Conservation (phyloP, 768 basidiomycete genomes). For the Pulveroboletus sp. region DNA sequence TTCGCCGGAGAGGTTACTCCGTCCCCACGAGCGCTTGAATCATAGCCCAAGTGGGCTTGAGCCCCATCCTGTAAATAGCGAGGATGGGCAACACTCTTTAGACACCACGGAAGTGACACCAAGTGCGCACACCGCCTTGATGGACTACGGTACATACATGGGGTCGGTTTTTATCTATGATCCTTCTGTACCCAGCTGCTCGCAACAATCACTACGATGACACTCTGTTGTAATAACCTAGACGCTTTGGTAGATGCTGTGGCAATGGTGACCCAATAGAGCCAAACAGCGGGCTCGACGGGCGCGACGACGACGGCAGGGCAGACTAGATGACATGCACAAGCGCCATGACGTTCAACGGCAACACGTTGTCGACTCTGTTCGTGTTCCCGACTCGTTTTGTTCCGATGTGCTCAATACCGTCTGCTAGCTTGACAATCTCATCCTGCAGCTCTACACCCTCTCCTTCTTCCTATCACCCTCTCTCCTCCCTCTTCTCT, state of each 20-base stretch:
- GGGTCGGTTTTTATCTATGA: slow-evolving; percentile 12
- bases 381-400: slow-evolving; percentile 30
- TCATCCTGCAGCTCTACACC: slow-evolving; percentile 69
- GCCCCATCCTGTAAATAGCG: slow-evolving; percentile 5
- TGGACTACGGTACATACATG: slow-evolving; percentile 29
- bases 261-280: slow-evolving; percentile 17
- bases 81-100: slow-evolving; percentile 16
- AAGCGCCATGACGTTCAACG: slow-evolving; percentile 62
- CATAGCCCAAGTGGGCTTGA: background rate
- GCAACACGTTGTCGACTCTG: slow-evolving; percentile 65
- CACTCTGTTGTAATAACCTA: background rate
- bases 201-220: slow-evolving; percentile 6
- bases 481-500: slow-evolving; percentile 38
- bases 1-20: background rate
- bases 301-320: slow-evolving; percentile 12
- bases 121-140: slow-evolving; percentile 25
- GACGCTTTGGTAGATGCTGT: slow-evolving; percentile 1
- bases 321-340: slow-evolving; percentile 46
- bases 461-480: slow-evolving; percentile 78
- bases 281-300: slow-evolving; percentile 21
- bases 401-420: slow-evolving; percentile 6
- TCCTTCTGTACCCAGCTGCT: slow-evolving; percentile 1
- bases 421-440: slow-evolving; percentile 53
- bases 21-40: slow-evolving; percentile 1
- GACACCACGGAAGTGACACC: slow-evolving; percentile 24